A percentile compares a stretch with the other conserved stretches of the same genome.
These are phyloP conservation scores for Leccinum pachyderme DNA, from an alignment of 1,284 basidiomycete species.

Conservation along the genomic window DNA sequence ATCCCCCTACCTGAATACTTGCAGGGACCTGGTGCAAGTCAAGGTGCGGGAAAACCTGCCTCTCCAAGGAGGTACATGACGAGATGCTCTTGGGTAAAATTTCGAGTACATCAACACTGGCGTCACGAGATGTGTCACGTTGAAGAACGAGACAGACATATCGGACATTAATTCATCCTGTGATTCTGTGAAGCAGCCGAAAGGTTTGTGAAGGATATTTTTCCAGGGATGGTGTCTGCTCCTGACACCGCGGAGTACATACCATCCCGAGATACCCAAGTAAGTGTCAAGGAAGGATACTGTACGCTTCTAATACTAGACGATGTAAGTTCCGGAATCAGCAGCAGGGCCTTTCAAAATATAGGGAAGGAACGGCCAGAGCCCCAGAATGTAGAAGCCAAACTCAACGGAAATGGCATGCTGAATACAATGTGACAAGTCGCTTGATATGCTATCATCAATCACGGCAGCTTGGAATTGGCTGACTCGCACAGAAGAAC, in stretches of 20 bases:
- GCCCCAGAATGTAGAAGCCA: constrained; percentile 43
- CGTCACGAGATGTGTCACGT: constrained; percentile 30
- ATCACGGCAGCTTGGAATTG: background rate
- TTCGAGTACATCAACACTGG: constrained; percentile 28
- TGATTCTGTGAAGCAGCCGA: constrained; percentile 27
- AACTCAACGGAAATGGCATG: constrained; percentile 28
- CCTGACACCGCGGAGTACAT: background rate
- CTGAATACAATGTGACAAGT: constrained; percentile 36
- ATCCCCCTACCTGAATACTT: constrained; percentile 29
- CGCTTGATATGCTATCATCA: constrained; percentile 15
- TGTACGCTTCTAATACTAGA: constrained; percentile 45
- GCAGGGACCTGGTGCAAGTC: constrained; percentile 39
- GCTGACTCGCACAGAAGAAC: constrained; percentile 35
- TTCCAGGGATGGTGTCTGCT: constrained; percentile 21
- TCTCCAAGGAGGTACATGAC: constrained; percentile 22
- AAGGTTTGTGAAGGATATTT: constrained; percentile 24
- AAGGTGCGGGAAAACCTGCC: constrained; percentile 37
- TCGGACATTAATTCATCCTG: constrained; percentile 16
- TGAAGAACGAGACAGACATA: constrained; percentile 15
- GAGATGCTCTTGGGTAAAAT: constrained; percentile 14
- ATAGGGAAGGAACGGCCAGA: constrained; percentile 35
- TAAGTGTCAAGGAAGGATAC: constrained; percentile 39
- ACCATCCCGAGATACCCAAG: constrained; percentile 33
- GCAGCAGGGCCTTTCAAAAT: constrained; percentile 8
- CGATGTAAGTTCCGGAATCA: constrained; percentile 18